Evolutionary conservation across 2,329 filamentous ascomycete genomes (phyloP).

Genomic region (Fusarium redolens): DNA sequence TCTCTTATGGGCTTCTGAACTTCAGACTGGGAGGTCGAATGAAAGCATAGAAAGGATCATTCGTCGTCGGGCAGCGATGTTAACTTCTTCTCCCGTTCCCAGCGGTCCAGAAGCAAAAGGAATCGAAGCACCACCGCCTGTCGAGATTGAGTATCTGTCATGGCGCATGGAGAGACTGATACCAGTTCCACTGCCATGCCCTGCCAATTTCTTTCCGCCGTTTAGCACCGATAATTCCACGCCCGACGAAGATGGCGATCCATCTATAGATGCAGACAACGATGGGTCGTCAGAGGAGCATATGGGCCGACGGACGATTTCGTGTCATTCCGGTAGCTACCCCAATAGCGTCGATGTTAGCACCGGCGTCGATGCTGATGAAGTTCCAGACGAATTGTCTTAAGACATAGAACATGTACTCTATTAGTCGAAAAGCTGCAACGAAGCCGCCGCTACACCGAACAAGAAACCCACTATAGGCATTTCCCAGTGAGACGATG

Average conservation of each 20-base stretch:
- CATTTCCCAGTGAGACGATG: not conserved
- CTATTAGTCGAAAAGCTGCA: not conserved
- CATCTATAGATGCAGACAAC: not conserved
- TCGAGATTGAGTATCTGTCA: constrained; percentile 58
- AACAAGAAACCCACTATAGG: not conserved
- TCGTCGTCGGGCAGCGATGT: constrained; percentile 13
- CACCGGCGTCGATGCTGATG: not conserved
- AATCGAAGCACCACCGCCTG: not conserved
- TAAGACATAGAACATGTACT: not conserved
- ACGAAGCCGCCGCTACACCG: not conserved
- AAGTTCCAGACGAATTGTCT: not conserved
- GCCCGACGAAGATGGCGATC: not conserved
- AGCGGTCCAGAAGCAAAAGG: not conserved
- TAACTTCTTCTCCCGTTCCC: constrained; percentile 44
- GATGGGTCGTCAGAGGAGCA: not conserved
- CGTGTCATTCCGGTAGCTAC: not conserved
- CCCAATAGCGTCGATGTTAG: not conserved
- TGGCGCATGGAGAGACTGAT: not conserved
- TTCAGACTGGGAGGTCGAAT: constrained; percentile 30
- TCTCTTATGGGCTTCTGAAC: not conserved
- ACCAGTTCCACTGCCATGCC: not conserved
- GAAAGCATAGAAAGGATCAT: constrained; percentile 54
- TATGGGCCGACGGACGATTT: not conserved
- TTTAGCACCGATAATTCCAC: not conserved
- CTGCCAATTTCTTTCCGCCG: not conserved